Percentiles rank a stretch among this genome's conserved stretches.
These are phyloP conservation scores for Chaetomium strumarium DNA, from an alignment of 2,329 filamentous ascomycete genomes.

Conservation along the genomic window DNA sequence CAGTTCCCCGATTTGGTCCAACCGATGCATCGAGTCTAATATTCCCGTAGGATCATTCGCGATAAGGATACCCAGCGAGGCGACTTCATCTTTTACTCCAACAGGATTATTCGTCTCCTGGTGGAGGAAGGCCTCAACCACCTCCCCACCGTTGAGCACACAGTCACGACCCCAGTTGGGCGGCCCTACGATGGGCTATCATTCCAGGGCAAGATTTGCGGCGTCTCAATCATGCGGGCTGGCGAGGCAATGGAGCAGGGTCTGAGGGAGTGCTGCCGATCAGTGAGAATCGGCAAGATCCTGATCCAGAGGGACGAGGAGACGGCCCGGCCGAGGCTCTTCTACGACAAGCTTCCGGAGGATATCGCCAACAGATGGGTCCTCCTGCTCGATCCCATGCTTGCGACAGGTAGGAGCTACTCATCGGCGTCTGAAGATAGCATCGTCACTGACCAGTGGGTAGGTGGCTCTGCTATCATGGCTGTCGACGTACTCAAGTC, in stretches of 20 bases:
- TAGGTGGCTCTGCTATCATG: constrained; percentile 93
- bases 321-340: constrained; percentile 83
- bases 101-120: constrained; percentile 91
- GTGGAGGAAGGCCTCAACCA: constrained; percentile 98
- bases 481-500: constrained; percentile 88
- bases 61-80: constrained; percentile 84
- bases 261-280: constrained; percentile 89
- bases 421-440: not conserved
- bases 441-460: constrained; percentile 11
- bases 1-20: constrained; percentile 27
- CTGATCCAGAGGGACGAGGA: constrained; percentile 97
- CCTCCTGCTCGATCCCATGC: constrained; percentile 94
- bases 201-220: constrained; percentile 97
- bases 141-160: constrained; percentile 81
- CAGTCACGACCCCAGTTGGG: constrained; percentile 86
- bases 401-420: constrained; percentile 72
- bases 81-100: constrained; percentile 99
- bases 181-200: constrained; percentile 82
- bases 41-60: constrained; percentile 72
- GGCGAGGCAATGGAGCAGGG: constrained; percentile 99
- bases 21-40: constrained; percentile 7
- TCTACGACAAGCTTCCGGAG: constrained; percentile 94
- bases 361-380: constrained; percentile 94
- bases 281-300: constrained; percentile 97
- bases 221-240: constrained; percentile 96